These are phyloP conservation scores for Sporothrix humicola DNA, from an alignment of 2,329 filamentous ascomycete genomes.

Conservation along the genomic window DNA sequence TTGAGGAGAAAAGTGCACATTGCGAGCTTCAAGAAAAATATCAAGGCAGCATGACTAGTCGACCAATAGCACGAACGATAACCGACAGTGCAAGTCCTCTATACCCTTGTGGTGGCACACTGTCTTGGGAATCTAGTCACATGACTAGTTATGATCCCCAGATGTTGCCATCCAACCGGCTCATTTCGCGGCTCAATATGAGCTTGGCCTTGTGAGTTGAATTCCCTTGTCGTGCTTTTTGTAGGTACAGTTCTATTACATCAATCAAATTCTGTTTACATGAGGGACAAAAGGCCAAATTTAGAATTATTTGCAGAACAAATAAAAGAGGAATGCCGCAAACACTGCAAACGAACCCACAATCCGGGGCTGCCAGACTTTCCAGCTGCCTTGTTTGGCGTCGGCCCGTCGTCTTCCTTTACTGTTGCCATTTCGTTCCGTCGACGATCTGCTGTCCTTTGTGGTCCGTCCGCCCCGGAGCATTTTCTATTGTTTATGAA, in stretches of 20 bases:
- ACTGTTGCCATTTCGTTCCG: neutral
- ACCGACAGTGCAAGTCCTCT: no score
- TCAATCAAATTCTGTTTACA: neutral
- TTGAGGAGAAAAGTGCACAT: no score
- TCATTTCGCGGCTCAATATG: slow-evolving; percentile 24
- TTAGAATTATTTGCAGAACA: neutral
- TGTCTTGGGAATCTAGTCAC: no score
- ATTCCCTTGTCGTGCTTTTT: neutral
- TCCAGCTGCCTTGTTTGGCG: slow-evolving; percentile 10
- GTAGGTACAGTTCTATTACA: neutral
- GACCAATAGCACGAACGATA: no score
- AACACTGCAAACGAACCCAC: neutral
- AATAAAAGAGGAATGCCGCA: no score
- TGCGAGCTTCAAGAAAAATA: no score
- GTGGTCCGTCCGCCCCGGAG: neutral
- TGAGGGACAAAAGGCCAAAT: neutral
- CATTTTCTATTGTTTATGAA: neutral
- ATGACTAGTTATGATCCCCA: no score
- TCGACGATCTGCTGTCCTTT: neutral
- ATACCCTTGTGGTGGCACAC: no score
- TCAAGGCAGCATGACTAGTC: no score
- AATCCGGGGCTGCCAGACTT: neutral
- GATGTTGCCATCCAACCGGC: neutral
- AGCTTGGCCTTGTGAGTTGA: neutral
- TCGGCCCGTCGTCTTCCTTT: slow-evolving; percentile 14